Percentiles rank a stretch among this genome's conserved stretches.
Conservation (phyloP, 208 protist species). For the Trypanosoma melophagium region DNA sequence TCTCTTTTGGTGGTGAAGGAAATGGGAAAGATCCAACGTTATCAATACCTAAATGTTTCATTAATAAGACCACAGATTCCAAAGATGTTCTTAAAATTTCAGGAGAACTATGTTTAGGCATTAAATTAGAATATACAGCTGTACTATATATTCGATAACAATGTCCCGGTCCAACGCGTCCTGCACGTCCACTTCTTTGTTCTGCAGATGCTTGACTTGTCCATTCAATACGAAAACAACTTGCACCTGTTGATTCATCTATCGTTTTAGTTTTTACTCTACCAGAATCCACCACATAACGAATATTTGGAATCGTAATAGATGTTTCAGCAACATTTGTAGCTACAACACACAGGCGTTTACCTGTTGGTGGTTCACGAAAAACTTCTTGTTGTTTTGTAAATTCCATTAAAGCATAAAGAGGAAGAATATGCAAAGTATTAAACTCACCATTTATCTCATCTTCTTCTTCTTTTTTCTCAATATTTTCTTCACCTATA, state of each 20-base stretch:
- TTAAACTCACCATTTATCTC: slow-evolving; percentile 86
- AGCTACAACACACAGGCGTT: slow-evolving; percentile 96
- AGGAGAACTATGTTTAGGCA: slow-evolving; percentile 93
- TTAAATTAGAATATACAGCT: slow-evolving; percentile 95
- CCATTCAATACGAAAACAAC: slow-evolving; percentile 95
- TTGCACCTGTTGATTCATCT: slow-evolving; percentile 96
- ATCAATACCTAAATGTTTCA: slow-evolving; percentile 91
- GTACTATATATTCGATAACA: slow-evolving; percentile 98
- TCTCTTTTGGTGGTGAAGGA: slow-evolving; percentile 68
- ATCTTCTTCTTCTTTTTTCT: slow-evolving; percentile 47
- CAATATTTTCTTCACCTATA: slow-evolving; percentile 30
- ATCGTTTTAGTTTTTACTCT: slow-evolving; percentile 96
- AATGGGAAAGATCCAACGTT: slow-evolving; percentile 89
- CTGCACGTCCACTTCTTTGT: slow-evolving; percentile 96
- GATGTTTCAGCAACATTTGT: slow-evolving; percentile 99
- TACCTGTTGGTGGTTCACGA: slow-evolving; percentile 77
- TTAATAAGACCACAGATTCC: slow-evolving; percentile 90
- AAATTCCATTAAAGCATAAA: slow-evolving; percentile 97
- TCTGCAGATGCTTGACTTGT: slow-evolving; percentile 96
- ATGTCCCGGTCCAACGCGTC: slow-evolving; percentile 94
- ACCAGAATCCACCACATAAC: slow-evolving; percentile 98
- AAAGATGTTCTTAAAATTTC: slow-evolving; percentile 93
- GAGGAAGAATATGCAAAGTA: slow-evolving; percentile 96
- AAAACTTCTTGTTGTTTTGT: slow-evolving; percentile 95
- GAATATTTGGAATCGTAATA: slow-evolving; percentile 98